Evolutionary conservation across 140 eudicot species (phyloP).

Genomic region (Stevia rebaudiana): DNA sequence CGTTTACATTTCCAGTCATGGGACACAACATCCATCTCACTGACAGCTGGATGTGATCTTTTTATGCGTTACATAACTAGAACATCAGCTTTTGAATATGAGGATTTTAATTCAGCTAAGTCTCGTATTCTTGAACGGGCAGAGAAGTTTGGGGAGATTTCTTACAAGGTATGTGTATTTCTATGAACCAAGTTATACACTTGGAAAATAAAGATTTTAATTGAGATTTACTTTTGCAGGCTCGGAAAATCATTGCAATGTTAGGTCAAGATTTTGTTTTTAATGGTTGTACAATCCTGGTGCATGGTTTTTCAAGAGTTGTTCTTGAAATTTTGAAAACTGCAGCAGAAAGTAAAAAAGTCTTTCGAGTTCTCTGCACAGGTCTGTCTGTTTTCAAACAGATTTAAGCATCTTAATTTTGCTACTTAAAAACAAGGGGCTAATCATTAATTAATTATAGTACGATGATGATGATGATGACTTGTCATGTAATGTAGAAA

Average conservation of each 20-base stretch:
- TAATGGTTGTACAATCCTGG: constrained; percentile 96
- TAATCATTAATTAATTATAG: neutral
- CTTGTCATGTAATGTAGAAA: neutral
- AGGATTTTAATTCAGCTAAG: constrained; percentile 83
- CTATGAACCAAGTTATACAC: neutral
- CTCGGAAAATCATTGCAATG: constrained; percentile 88
- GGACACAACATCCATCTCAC: constrained; percentile 95
- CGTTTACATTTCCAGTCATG: constrained; percentile 57
- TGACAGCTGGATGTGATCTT: constrained; percentile 98
- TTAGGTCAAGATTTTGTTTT: constrained; percentile 86
- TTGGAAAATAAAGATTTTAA: neutral
- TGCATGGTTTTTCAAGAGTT: constrained; percentile 95
- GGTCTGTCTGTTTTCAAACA: constrained; percentile 41
- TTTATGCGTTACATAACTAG: constrained; percentile 97
- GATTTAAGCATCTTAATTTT: neutral
- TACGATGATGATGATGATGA: neutral
- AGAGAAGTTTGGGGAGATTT: constrained; percentile 94
- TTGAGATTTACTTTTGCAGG: constrained; percentile 39
- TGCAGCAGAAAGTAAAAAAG: constrained; percentile 75
- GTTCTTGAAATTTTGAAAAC: constrained; percentile 80
- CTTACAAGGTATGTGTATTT: constrained; percentile 58
- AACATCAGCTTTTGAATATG: constrained; percentile 88
- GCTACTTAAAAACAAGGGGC: neutral
- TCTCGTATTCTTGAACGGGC: constrained; percentile 97
- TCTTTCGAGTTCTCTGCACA: constrained; percentile 87